A percentile compares a stretch with the other conserved stretches of the same genome.
Evolutionary conservation across 192 early-diverging fungal species (phyloP).

Genomic region (Coemansia sp.): DNA sequence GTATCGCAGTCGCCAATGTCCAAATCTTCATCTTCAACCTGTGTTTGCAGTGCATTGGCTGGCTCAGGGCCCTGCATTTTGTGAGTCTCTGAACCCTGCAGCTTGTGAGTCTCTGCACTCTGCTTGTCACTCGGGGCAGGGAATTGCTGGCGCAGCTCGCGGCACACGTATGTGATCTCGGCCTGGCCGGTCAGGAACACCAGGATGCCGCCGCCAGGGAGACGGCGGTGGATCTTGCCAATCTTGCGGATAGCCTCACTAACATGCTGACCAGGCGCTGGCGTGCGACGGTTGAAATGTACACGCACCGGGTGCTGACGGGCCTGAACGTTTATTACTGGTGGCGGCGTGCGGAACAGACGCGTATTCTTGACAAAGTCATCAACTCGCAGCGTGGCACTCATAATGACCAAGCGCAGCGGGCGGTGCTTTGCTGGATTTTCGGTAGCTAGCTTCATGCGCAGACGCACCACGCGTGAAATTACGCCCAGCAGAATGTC

Average conservation of each 20-base stretch:
- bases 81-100: neutral
- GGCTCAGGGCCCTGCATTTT: neutral
- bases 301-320: slow-evolving; percentile 85
- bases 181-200: slow-evolving; percentile 95
- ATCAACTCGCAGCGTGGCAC: slow-evolving; percentile 94
- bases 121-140: slow-evolving; percentile 33
- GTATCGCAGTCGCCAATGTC: slow-evolving; percentile 48
- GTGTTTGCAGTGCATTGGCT: slow-evolving; percentile 48
- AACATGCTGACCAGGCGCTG: slow-evolving; percentile 77
- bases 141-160: slow-evolving; percentile 72
- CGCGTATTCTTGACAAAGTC: slow-evolving; percentile 87
- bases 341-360: slow-evolving; percentile 75
- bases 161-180: slow-evolving; percentile 81
- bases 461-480: slow-evolving; percentile 80
- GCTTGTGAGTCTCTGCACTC: neutral
- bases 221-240: slow-evolving; percentile 85
- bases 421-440: slow-evolving; percentile 58
- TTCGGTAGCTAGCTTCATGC: slow-evolving; percentile 58
- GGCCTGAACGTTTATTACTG: slow-evolving; percentile 89
- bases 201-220: slow-evolving; percentile 93
- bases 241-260: slow-evolving; percentile 88
- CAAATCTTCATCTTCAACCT: slow-evolving; percentile 57
- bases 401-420: slow-evolving; percentile 97
- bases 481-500: slow-evolving; percentile 98
- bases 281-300: slow-evolving; percentile 93